Base-by-base conservation (phyloP, 768 basidiomycete species). In the Strobilomyces echinocephalus region DNA sequence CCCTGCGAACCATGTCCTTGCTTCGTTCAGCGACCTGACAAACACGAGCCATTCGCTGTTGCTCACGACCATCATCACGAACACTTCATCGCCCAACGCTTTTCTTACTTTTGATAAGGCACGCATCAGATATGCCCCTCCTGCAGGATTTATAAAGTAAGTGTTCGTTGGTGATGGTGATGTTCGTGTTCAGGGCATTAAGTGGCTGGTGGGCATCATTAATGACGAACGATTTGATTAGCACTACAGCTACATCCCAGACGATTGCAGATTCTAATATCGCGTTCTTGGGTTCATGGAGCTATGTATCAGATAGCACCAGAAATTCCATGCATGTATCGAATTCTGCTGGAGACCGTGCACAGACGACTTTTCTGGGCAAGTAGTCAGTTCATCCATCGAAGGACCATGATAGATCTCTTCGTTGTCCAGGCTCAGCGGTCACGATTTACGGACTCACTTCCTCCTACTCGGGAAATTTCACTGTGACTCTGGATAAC, bases 71-170 rank as follows among this genome's bases (percentile, higher is more conserved):
- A 69, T 70, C 48, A 80, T 69, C 57, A 68, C 61, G 58, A 61
- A 65, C 46, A 48, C 64, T 20, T 48, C 63, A 58, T 62, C 70
- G 20, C 61, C 73, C 3, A 49, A 64, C 16, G 69, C 76, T 5
- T 72, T 74, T 56, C 64, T 90, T 12, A 70, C 69, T 20, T 87
- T 90, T 65, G 79, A 85, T 57, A 71, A 73, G 52, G 86, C 83
- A 1, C 62, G 79, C 40, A 70, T 88, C 46, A 74, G 70, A 31
- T 74, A 76, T 16, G 60, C 61, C 51, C 66, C 70, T 30, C 73
- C 72, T 53, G 50, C 61, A 46, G 66, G 54, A 46, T 38, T 45
- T 42, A 39, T 60, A 45, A 73, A 73, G 78, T 80, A 52, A 63
- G 72, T 66, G 44, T 51, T 49, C 28, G 24, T 50, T 43, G 44